phyloP scores from a whole-genome alignment of 257 asterid species.

The Solanum tarijense region DNA sequence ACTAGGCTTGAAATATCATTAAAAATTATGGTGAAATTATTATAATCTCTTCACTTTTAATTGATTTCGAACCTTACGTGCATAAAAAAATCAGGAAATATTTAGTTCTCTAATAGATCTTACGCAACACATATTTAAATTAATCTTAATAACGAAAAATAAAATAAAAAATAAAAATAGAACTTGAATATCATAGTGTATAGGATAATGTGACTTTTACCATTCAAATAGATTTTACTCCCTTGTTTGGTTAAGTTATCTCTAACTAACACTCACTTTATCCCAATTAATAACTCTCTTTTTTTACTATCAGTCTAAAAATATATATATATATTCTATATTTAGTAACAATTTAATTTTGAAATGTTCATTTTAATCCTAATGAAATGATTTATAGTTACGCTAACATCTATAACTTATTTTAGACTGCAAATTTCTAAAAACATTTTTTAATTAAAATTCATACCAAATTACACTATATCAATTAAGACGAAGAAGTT shows the following conservation, averaged over 20 bases:
- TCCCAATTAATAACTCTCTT: neutral
- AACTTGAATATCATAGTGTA: neutral
- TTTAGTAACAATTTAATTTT: neutral
- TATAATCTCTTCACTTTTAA: neutral
- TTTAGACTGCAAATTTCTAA: too few relatives aligned
- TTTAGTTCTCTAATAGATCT: too few relatives aligned
- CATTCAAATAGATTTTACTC: neutral
- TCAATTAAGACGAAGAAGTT: neutral
- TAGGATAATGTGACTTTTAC: neutral
- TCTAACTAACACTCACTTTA: neutral
- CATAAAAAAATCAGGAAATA: neutral
- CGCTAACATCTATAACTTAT: neutral
- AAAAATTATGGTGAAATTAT: neutral
- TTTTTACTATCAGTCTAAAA: neutral
- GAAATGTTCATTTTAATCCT: too few relatives aligned
- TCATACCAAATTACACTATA: too few relatives aligned
- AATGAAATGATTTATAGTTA: too few relatives aligned
- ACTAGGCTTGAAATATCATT: neutral
- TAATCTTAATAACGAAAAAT: neutral
- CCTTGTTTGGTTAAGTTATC: neutral
- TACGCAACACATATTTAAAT: too few relatives aligned
- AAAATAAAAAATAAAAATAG: neutral
- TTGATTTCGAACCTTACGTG: neutral
- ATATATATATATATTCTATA: accelerated
- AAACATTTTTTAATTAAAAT: too few relatives aligned